Conservation (phyloP, 371 early-diverging fungal genomes). For the Haplosporangium sp. region DNA sequence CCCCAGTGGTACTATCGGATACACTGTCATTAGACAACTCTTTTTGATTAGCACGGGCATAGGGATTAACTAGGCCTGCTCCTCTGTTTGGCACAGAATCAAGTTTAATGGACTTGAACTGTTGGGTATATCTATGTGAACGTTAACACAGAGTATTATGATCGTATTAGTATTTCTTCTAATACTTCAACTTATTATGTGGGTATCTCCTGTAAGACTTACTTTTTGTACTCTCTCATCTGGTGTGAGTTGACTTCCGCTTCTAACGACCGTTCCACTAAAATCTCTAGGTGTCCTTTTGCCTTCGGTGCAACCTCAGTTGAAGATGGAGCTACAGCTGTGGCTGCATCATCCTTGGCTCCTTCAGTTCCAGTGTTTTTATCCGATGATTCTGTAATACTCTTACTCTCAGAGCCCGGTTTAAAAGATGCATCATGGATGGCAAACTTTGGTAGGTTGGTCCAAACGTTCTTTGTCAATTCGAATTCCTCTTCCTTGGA, state of each 20-base stretch:
- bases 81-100: conserved; percentile 39
- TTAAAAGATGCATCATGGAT: conserved; percentile 38
- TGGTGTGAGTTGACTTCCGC: conserved; percentile 42
- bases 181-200: no score
- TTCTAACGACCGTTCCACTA: conserved; percentile 28
- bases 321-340: conserved; percentile 2
- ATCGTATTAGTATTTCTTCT: no score
- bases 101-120: conserved; percentile 47
- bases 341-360: conserved; percentile 9
- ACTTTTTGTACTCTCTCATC: conserved; percentile 49
- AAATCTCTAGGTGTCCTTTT: conserved; percentile 32
- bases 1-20: conserved; percentile 3
- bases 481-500: conserved; percentile 44
- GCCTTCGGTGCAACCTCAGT: conserved; percentile 14
- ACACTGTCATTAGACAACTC: conserved; percentile 8
- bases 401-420: conserved; percentile 4
- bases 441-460: conserved; percentile 39
- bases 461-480: conserved; percentile 53
- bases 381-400: neutral
- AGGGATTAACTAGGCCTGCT: conserved; percentile 16
- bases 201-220: neutral
- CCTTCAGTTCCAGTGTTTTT: conserved; percentile 1
- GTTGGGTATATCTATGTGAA: conserved; percentile 39
- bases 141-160: no score
- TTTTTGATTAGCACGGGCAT: conserved; percentile 9